phyloP scores from a whole-genome alignment of 768 basidiomycete genomes.

The Pisolithus sp. region DNA sequence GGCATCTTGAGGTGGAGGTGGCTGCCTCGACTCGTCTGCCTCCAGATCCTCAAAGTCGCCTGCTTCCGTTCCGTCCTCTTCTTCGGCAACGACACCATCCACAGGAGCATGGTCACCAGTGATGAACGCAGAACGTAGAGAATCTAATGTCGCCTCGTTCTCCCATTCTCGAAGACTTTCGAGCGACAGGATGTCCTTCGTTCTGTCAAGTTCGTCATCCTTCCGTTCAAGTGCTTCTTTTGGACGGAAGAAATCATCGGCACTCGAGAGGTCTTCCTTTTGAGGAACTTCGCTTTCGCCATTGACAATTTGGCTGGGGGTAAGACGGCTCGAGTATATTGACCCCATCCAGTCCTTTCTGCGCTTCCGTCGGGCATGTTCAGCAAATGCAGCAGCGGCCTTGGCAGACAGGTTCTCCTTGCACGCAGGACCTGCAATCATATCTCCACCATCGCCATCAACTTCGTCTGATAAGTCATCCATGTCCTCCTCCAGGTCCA shows the following conservation, averaged over 20 bases:
- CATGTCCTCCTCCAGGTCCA: slow-evolving; percentile 47
- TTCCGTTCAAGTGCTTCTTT: slow-evolving; percentile 31
- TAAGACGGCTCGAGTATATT: slow-evolving; percentile 67
- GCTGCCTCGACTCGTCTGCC: slow-evolving; percentile 12
- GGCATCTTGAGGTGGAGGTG: slow-evolving; percentile 1
- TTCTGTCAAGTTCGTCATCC: slow-evolving; percentile 59
- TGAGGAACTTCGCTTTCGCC: slow-evolving; percentile 23
- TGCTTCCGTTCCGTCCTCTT: slow-evolving; percentile 34
- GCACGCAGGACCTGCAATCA: slow-evolving; percentile 57
- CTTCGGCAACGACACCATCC: slow-evolving; percentile 34
- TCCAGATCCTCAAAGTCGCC: slow-evolving; percentile 41
- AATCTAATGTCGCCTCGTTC: slow-evolving; percentile 78
- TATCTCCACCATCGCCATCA: slow-evolving; percentile 31
- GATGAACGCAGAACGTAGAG: slow-evolving; percentile 85
- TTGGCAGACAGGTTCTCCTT: slow-evolving; percentile 55
- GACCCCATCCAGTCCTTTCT: slow-evolving; percentile 76
- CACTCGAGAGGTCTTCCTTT: slow-evolving; percentile 23
- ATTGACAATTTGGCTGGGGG: slow-evolving; percentile 60
- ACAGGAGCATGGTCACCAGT: slow-evolving; percentile 48
- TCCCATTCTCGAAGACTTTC: slow-evolving; percentile 71
- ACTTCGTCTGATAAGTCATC: slow-evolving; percentile 42
- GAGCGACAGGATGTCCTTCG: slow-evolving; percentile 51
- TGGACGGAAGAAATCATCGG: slow-evolving; percentile 72
- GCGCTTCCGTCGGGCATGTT: slow-evolving; percentile 30
- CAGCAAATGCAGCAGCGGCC: slow-evolving; percentile 43